Evolutionary conservation across 495 filamentous ascomycete genomes (phyloP).

Genomic region (Penicillium pulvis): DNA sequence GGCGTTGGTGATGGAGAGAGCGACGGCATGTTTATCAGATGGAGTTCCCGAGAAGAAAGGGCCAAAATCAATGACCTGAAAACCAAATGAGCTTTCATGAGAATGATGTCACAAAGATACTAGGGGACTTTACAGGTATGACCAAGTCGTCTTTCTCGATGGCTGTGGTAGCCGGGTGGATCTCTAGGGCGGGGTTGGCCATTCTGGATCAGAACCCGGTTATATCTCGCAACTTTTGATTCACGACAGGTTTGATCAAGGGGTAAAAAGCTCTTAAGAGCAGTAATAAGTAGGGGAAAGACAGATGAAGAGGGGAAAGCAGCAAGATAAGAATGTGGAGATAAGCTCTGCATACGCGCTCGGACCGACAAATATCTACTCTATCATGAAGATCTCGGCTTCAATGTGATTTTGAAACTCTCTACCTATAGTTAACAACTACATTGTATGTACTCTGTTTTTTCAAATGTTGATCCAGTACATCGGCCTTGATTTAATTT

Average conservation of each 20-base stretch:
- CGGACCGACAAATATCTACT: background rate
- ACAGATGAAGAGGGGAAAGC: background rate
- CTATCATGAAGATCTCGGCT: background rate
- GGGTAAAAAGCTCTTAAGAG: too few species aligned
- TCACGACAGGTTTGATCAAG: background rate
- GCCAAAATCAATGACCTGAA: constrained; percentile 83
- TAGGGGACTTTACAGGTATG: constrained; percentile 60
- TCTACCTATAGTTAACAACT: too few species aligned
- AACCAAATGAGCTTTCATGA: constrained; percentile 2
- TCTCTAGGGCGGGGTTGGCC: constrained; percentile 14
- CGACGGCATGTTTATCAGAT: constrained; percentile 63
- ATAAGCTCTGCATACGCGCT: constrained; percentile 3
- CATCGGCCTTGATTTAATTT: too few species aligned
- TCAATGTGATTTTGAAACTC: background rate
- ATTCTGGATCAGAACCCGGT: constrained; percentile 7
- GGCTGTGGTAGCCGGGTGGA: constrained; percentile 44
- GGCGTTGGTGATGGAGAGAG: constrained; percentile 70
- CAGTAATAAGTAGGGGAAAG: background rate
- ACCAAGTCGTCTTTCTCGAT: constrained; percentile 67
- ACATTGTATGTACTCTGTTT: too few species aligned
- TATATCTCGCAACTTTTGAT: background rate
- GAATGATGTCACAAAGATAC: background rate
- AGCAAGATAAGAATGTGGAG: constrained; percentile 3
- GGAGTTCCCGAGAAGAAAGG: constrained; percentile 68
- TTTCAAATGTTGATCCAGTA: too few species aligned